A percentile compares a stretch with the other conserved stretches of the same genome.
Evolutionary conservation across 768 basidiomycete species (phyloP).

Genomic region (Rubroboletus pulcherrimus): DNA sequence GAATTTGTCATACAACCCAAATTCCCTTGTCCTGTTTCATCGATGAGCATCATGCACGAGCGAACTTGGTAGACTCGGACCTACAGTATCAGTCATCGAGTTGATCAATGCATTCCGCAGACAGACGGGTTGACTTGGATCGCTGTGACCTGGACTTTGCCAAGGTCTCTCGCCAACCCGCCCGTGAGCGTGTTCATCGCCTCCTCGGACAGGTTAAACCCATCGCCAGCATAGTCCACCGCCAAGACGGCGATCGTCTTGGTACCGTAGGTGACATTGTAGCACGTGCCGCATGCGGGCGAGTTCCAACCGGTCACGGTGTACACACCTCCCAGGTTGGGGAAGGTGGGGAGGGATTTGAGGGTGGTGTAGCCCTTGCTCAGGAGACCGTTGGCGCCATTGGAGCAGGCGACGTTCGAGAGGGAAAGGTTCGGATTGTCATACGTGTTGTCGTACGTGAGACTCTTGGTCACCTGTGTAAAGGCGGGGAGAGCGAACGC

Average conservation of each 20-base stretch:
- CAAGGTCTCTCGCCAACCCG: constrained; percentile 43
- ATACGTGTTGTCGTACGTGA: constrained; percentile 33
- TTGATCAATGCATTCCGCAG: constrained; percentile 38
- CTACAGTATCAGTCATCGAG: neutral
- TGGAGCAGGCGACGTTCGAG: constrained; percentile 29
- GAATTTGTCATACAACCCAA: neutral
- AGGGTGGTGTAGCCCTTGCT: constrained; percentile 32
- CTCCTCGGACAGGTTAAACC: constrained; percentile 46
- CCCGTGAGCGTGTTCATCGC: constrained; percentile 57
- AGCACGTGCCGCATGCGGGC: constrained; percentile 33
- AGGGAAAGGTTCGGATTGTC: constrained; percentile 25
- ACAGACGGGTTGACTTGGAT: constrained; percentile 40
- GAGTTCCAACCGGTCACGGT: constrained; percentile 31
- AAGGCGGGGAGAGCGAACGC: constrained; percentile 17
- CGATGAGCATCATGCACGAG: neutral
- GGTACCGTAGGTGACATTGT: constrained; percentile 24
- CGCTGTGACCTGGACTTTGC: constrained; percentile 44
- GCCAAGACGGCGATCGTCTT: constrained; percentile 24
- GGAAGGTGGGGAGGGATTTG: constrained; percentile 30
- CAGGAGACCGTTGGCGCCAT: constrained; percentile 31
- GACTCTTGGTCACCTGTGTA: constrained; percentile 6
- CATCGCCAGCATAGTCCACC: constrained; percentile 27
- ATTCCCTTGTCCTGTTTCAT: neutral
- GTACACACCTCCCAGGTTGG: constrained; percentile 32
- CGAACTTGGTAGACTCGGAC: neutral